phyloP scores from a whole-genome alignment of 139 green algal species.

The Parachlorella kessleri region DNA sequence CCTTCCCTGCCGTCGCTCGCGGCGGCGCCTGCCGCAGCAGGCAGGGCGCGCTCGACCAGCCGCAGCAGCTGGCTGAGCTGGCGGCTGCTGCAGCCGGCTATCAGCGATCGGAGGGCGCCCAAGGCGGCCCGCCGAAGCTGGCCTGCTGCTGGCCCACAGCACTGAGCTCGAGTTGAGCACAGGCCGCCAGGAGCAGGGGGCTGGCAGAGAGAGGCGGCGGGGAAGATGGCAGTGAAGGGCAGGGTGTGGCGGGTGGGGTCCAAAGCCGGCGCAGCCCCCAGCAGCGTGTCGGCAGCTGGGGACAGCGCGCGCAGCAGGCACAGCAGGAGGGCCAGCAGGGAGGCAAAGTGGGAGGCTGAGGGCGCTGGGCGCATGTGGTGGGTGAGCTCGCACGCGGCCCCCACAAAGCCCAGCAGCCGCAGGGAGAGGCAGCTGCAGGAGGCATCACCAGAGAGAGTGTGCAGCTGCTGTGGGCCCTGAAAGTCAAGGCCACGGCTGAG shows the following conservation, averaged over 20 bases:
- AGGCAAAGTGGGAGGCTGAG: constrained; percentile 14
- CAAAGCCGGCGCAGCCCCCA: neutral
- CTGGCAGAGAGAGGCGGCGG: too few relatives aligned
- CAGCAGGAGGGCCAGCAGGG: constrained; percentile 21
- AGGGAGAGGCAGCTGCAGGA: neutral
- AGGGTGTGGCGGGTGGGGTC: constrained; percentile 1
- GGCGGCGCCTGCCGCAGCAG: neutral
- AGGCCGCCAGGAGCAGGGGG: too few relatives aligned
- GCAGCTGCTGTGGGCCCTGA: too few relatives aligned
- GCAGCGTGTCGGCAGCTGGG: neutral
- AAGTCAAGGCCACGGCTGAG: too few relatives aligned
- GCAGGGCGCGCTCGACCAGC: constrained; percentile 15
- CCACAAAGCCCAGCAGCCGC: constrained; percentile 11
- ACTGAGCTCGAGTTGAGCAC: too few relatives aligned
- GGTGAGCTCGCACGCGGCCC: constrained; percentile 1
- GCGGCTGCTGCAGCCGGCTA: constrained; percentile 32
- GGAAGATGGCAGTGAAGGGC: constrained; percentile 33
- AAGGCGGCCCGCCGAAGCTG: constrained; percentile 1
- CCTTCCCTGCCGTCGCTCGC: neutral
- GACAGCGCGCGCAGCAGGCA: constrained; percentile 4
- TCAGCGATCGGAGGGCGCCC: constrained; percentile 9
- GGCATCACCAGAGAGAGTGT: too few relatives aligned
- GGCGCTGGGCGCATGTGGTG: constrained; percentile 16
- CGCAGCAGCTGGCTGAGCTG: constrained; percentile 29
- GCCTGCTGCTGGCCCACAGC: too few relatives aligned